phyloP scores from a whole-genome alignment of 2,329 filamentous ascomycete genomes.

The Colletotrichum incanum region DNA sequence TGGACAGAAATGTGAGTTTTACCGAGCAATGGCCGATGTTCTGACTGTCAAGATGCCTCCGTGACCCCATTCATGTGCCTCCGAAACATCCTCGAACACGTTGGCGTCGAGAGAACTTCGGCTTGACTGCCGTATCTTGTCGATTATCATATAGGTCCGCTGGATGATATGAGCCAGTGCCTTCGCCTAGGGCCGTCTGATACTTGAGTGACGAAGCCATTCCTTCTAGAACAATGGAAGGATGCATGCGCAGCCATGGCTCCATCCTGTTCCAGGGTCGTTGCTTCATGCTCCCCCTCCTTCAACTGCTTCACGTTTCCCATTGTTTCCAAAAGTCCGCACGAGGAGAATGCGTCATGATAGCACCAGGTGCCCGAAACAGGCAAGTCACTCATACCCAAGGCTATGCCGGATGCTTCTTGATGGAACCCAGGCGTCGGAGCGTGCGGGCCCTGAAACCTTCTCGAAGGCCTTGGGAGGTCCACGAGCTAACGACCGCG shows the following conservation, averaged over 20 bases:
- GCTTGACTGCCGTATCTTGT: constrained; percentile 29
- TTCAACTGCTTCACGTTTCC: constrained; percentile 37
- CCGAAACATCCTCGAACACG: constrained; percentile 28
- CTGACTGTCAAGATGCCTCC: constrained; percentile 3
- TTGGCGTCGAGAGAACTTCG: constrained; percentile 21
- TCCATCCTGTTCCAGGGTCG: constrained; percentile 22
- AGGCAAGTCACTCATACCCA: constrained; percentile 39
- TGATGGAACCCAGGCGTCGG: constrained; percentile 26
- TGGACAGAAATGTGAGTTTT: constrained; percentile 17
- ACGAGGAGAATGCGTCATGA: constrained; percentile 34
- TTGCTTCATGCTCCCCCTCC: constrained; percentile 26
- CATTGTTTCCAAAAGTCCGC: constrained; percentile 33
- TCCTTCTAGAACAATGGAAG: constrained; percentile 40
- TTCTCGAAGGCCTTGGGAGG: constrained; percentile 43
- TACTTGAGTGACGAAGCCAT: constrained; percentile 25
- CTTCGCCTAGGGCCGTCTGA: constrained; percentile 20
- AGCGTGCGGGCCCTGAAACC: constrained; percentile 43
- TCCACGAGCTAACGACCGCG: constrained; percentile 39
- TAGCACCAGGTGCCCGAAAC: constrained; percentile 32
- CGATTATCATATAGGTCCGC: constrained; percentile 25
- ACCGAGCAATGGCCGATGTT: constrained; percentile 14
- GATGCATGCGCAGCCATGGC: neutral
- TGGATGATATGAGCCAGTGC: constrained; percentile 22
- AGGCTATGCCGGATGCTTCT: constrained; percentile 39
- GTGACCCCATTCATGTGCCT: neutral